Percentiles rank a stretch among this genome's conserved stretches.
These are phyloP conservation scores for Axilococcus clingmanii DNA, from an alignment of 139 green algal species.

Conservation along the genomic window DNA sequence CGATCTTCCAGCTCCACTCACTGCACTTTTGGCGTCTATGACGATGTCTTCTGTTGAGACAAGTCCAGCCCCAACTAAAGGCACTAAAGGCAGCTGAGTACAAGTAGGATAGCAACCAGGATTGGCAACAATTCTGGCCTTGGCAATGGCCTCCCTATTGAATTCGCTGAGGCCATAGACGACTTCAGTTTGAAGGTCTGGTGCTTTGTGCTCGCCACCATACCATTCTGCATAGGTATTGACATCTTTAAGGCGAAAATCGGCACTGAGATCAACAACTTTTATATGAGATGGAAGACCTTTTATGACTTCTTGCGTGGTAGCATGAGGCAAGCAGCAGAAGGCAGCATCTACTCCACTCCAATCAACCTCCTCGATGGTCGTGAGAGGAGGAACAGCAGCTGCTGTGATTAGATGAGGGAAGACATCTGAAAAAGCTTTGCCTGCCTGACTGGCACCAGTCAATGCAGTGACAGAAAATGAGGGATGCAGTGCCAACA, in stretches of 20 bases:
- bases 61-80: constrained; percentile 61
- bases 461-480: constrained; percentile 78
- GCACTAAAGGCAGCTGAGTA: constrained; percentile 73
- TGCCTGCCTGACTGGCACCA: constrained; percentile 84
- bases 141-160: constrained; percentile 51
- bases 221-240: constrained; percentile 93
- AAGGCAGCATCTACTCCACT: constrained; percentile 83
- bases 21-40: constrained; percentile 93
- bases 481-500: constrained; percentile 72
- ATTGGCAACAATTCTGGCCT: constrained; percentile 91
- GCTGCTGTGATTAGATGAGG: constrained; percentile 71
- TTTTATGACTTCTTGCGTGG: constrained; percentile 85
- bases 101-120: constrained; percentile 94
- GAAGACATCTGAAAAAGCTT: constrained; percentile 84
- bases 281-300: constrained; percentile 73
- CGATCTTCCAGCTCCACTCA: constrained; percentile 78
- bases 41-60: constrained; percentile 87
- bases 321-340: constrained; percentile 95
- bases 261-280: constrained; percentile 91
- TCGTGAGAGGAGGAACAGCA: constrained; percentile 57
- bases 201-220: constrained; percentile 73
- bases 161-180: constrained; percentile 96
- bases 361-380: constrained; percentile 85
- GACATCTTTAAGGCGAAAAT: constrained; percentile 85
- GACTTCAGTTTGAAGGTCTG: constrained; percentile 89